A percentile compares a stretch with the other conserved stretches of the same genome.
Conservation (phyloP, 371 early-diverging fungal species). For the Vittaforma corneae region DNA sequence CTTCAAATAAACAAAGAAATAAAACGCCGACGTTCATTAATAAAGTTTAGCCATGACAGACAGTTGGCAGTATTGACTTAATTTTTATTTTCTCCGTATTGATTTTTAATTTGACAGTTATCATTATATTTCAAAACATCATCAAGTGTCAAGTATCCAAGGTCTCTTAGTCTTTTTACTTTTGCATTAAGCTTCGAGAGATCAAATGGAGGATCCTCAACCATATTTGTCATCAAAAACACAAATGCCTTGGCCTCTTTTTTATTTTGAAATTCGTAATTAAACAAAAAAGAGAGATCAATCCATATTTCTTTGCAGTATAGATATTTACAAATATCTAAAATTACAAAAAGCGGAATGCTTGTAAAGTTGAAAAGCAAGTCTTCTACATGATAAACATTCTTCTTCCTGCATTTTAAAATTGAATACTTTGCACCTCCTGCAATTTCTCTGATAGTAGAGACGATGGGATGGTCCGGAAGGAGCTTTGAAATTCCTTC, state of each 20-base stretch:
- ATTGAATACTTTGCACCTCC: constrained; percentile 1
- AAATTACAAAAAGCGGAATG: constrained; percentile 34
- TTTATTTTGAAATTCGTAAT: constrained; percentile 21
- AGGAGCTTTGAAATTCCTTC: constrained; percentile 43
- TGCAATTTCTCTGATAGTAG: neutral
- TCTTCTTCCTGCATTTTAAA: neutral
- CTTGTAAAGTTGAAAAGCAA: neutral
- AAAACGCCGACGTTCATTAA: too few relatives aligned
- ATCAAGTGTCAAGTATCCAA: neutral
- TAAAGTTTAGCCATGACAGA: too few relatives aligned
- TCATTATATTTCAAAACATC: constrained; percentile 25
- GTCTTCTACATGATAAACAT: neutral
- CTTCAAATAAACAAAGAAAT: too few relatives aligned
- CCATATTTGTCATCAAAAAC: constrained; percentile 49
- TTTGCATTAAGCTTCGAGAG: constrained; percentile 25
- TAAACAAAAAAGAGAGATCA: constrained; percentile 49
- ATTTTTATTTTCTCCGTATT: too few relatives aligned
- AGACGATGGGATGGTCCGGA: constrained; percentile 5
- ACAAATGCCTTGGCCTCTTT: constrained; percentile 49
- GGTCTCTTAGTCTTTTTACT: constrained; percentile 31
- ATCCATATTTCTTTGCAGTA: constrained; percentile 26
- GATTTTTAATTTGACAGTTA: constrained; percentile 13
- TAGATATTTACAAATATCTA: constrained; percentile 55
- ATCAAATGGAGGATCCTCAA: constrained; percentile 46
- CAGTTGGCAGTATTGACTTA: too few relatives aligned